Base-by-base conservation (phyloP, 371 early-diverging fungal species). In the Caulochytrium protostelioides region DNA sequence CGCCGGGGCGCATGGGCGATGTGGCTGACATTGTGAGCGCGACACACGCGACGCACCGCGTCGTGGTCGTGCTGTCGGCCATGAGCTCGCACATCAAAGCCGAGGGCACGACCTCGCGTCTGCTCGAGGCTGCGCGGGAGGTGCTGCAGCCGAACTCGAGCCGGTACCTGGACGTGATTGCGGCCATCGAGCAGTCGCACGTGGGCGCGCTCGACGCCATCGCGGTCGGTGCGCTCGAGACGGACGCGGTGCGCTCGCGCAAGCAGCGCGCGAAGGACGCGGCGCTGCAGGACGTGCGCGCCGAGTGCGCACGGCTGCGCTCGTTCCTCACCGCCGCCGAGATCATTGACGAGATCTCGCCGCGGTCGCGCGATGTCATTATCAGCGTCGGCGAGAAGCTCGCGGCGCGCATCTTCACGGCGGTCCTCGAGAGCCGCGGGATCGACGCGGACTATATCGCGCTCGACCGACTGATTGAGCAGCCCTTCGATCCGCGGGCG, bases 321-420 rank as follows among this genome's bases (percentile, higher is more conserved):
- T 65, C 69, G 2, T 87, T 92, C 48, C 63, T 95, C 54, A 68
- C 78, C n/a, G 97, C 97, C 2, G 83, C 86, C 17, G 80, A 83
- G 59, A 76, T 85, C 36, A 90, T 97, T 45, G 79, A 83, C 37
- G 97, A 97, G 52, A 79, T 94, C 14, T 89, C 94, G 13, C 89
- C 90, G 31, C 65, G 86, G 38, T 87, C 94, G 2, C 64, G 76
- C 39, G 97, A 97, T 54, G 72, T 87, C 37, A 89, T 97, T 37
- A 72, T 97, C 42, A 81, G 85, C 32, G 70, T 72, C 12, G 97
- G 97, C 34, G 97, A 97, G 57, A 82, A 74, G 46, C 57, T 97
- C 4, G 73, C 87, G 1, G 89, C 92, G 40, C 63, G 75, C 42
- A 74, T 87, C 34, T 81, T 94, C 4, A 69, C 90, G 6, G 77